Conservation (phyloP, 2,329 filamentous ascomycete species). For the Ceratocystis diversiconidia region DNA sequence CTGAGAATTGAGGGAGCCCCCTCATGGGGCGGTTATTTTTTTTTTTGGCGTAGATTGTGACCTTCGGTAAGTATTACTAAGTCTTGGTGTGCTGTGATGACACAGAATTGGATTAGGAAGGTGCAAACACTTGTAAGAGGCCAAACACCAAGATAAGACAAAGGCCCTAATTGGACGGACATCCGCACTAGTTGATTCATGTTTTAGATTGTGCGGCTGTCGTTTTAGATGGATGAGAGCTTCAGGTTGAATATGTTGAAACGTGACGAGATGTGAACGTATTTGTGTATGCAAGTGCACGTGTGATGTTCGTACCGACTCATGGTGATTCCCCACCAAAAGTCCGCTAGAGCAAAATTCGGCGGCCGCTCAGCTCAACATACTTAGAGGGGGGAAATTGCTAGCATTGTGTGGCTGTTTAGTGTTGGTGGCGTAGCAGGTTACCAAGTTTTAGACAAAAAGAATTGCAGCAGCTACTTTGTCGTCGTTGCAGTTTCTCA, state of each 20-base stretch:
- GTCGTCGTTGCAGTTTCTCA: neutral
- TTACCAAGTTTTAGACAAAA: neutral
- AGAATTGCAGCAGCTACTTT: neutral
- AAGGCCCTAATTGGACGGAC: neutral
- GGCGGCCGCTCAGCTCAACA: neutral
- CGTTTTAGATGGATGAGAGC: neutral
- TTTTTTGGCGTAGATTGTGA: neutral
- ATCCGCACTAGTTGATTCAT: neutral
- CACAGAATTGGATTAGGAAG: neutral
- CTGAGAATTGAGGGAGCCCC: neutral
- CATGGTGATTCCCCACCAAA: slow-evolving; percentile 3
- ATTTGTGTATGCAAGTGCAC: neutral
- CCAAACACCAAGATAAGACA: neutral
- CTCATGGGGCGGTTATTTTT: neutral
- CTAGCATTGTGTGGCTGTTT: neutral
- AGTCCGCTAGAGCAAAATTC: neutral
- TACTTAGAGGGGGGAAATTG: neutral
- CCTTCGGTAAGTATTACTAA: neutral
- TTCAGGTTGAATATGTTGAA: neutral
- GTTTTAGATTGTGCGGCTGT: neutral
- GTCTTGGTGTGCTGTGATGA: neutral
- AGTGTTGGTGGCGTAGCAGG: neutral
- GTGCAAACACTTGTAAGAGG: neutral
- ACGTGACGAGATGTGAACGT: neutral
- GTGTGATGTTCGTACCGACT: neutral